These are phyloP conservation scores for Pelargonium fulgidum DNA, from an alignment of 441 rosid species.

Conservation along the genomic window DNA sequence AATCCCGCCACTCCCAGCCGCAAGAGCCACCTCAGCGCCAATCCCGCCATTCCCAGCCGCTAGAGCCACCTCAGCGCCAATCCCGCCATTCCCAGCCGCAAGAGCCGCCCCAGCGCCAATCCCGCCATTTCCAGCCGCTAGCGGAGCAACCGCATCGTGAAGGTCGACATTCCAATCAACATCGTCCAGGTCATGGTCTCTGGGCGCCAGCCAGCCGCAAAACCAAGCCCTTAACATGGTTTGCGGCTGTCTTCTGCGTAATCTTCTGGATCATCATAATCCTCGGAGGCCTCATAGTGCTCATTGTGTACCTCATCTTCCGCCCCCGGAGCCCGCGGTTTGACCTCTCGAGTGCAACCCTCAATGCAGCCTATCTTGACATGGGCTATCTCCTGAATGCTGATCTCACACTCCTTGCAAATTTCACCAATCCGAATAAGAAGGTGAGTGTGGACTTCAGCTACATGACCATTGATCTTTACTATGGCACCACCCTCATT, in stretches of 20 bases:
- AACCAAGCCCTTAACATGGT: neutral
- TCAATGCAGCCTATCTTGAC: slow-evolving; percentile 1
- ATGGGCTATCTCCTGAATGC: neutral
- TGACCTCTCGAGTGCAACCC: neutral
- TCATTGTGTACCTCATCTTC: neutral
- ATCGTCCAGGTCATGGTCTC: neutral
- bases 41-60: neutral
- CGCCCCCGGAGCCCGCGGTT: neutral
- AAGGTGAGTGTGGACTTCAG: slow-evolving; percentile 1
- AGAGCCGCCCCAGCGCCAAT: neutral
- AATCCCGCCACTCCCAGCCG: neutral
- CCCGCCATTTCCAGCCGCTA: neutral
- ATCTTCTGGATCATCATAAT: slow-evolving; percentile 2
- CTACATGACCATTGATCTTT: neutral
- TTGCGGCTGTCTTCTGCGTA: neutral
- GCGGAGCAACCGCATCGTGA: neutral
- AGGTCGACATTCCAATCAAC: neutral
- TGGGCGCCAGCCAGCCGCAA: neutral
- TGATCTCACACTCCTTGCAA: neutral
- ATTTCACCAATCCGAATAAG: neutral
- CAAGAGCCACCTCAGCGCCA: neutral
- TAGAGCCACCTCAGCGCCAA: neutral
- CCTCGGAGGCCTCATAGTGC: neutral
- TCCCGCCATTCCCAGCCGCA: neutral
- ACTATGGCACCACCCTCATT: neutral